A percentile compares a stretch with the other conserved stretches of the same genome.
These are phyloP conservation scores for Globisporangium irregulare DNA, from an alignment of 352 stramenopile genomes.

Conservation along the genomic window DNA sequence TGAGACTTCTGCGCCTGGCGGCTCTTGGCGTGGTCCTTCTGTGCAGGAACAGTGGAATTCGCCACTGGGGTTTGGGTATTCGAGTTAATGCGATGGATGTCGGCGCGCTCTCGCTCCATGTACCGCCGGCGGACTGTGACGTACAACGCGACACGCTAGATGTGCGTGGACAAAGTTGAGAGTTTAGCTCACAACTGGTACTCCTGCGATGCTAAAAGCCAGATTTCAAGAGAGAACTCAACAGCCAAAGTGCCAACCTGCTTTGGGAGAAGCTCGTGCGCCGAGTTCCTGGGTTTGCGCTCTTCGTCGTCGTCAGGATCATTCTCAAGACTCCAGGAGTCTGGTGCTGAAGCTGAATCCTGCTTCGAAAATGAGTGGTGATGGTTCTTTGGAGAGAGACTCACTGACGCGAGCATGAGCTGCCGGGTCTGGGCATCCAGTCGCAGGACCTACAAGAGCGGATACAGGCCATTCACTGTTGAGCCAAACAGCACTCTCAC, in stretches of 20 bases:
- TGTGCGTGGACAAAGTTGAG: neutral
- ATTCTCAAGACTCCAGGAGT: neutral
- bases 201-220: too few relatives aligned
- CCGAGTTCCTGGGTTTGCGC: neutral
- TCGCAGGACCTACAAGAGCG: constrained; percentile 21
- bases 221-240: constrained; percentile 14
- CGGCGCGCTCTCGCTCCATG: constrained; percentile 53
- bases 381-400: neutral
- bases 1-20: neutral
- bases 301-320: neutral
- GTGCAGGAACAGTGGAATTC: neutral
- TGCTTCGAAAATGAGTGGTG: neutral
- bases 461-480: neutral
- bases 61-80: neutral
- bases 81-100: constrained; percentile 14
- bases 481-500: neutral
- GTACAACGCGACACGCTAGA: constrained; percentile 46
- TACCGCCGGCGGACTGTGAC: constrained; percentile 50
- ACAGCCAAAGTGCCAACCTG: constrained; percentile 12
- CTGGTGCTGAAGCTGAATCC: constrained; percentile 7
- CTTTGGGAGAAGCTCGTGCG: constrained; percentile 14
- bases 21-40: neutral
- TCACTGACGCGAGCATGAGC: constrained; percentile 30
- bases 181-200: neutral
- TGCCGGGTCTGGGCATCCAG: constrained; percentile 36